phyloP scores from a whole-genome alignment of 2,329 filamentous ascomycete genomes.

The Colletotrichum cordylinicola region DNA sequence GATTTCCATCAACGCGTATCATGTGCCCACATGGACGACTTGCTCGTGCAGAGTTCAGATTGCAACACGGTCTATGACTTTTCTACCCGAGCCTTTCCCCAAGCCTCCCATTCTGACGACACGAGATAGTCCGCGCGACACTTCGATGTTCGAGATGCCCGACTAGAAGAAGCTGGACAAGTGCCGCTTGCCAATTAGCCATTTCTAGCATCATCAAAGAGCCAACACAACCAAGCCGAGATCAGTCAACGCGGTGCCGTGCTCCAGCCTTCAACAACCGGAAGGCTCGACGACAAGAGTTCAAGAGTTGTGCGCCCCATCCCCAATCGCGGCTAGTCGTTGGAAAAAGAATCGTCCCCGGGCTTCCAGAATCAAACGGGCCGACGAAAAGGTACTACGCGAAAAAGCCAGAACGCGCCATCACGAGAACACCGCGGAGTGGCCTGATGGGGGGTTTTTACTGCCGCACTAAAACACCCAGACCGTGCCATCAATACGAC shows the following conservation, averaged over 20 bases:
- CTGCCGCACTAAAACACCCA: neutral
- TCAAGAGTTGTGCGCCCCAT: neutral
- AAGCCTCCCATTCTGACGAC: neutral
- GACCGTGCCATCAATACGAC: neutral
- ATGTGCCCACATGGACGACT: neutral
- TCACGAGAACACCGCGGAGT: neutral
- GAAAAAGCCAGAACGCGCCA: neutral
- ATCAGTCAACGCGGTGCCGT: neutral
- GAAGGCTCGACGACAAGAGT: neutral
- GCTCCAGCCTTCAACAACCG: neutral
- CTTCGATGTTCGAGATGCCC: neutral
- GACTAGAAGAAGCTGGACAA: neutral
- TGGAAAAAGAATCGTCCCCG: neutral
- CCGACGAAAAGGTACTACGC: neutral
- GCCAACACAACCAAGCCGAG: neutral
- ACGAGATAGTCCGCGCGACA: neutral
- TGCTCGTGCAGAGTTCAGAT: neutral
- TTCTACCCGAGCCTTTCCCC: neutral
- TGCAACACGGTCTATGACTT: neutral
- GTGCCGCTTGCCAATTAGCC: neutral
- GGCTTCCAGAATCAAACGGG: neutral
- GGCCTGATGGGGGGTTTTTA: neutral
- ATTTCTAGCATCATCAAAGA: neutral
- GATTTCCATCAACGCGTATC: neutral
- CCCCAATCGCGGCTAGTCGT: neutral